A percentile compares a stretch with the other conserved stretches of the same genome.
Evolutionary conservation across 2,329 filamentous ascomycete genomes (phyloP).

Genomic region (Penicillium paneum): DNA sequence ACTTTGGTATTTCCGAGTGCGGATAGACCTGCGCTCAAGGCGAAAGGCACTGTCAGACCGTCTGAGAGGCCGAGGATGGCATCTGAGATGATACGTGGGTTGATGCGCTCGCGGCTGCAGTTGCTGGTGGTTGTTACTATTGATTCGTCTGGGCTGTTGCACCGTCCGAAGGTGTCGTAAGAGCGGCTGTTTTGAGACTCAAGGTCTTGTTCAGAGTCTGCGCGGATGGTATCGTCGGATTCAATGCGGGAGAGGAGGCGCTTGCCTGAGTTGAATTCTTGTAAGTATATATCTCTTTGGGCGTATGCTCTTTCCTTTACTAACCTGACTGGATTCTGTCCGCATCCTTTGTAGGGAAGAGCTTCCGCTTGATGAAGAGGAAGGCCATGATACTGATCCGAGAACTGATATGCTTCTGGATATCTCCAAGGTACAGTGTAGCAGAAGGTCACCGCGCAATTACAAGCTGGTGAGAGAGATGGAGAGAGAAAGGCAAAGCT

Average conservation of each 20-base stretch:
- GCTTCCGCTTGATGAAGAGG: conserved; percentile 38
- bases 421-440: not conserved
- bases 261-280: conserved; percentile 24
- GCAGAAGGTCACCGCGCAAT: not conserved
- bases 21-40: conserved; percentile 67
- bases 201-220: conserved; percentile 28
- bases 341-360: conserved; percentile 30
- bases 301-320: not conserved
- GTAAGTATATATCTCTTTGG: conserved; percentile 1
- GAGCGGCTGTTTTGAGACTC: conserved; percentile 33
- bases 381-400: conserved; percentile 31
- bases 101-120: conserved; percentile 35
- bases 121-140: conserved; percentile 17
- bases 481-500: not conserved
- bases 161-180: conserved; percentile 34
- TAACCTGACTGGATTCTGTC: conserved; percentile 12
- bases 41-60: conserved; percentile 75
- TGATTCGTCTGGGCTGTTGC: conserved; percentile 23
- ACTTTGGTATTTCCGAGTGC: conserved; percentile 61
- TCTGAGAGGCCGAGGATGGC: conserved; percentile 74
- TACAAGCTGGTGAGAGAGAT: not conserved
- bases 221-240: conserved; percentile 22
- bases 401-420: not conserved
- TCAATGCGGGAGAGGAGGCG: conserved; percentile 29
- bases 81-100: conserved; percentile 51